Evolutionary conservation across 2,329 filamentous ascomycete species (phyloP), one percentile per base, ranked within the genome.

Genomic region (Aschersonia sp.): DNA sequence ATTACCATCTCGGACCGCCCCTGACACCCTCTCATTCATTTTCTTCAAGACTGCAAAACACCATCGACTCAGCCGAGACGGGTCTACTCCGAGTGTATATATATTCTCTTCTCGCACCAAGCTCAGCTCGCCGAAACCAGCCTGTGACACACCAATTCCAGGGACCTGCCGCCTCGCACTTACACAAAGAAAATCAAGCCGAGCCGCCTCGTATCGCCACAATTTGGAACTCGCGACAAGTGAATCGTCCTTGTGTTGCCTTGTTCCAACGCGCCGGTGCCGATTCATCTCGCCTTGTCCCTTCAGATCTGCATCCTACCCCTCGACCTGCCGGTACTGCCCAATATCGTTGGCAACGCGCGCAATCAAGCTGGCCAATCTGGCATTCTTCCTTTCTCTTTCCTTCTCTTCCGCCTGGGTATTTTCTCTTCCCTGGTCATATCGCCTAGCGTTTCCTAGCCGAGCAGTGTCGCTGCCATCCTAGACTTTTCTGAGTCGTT

Each of bases 331-430:
- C 55, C 60, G 56, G 62, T 57, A 60, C 58, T 59, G 47, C 50
- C 52, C 57, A 58, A 60, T 55, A 58, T 55, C 60, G 62, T 60
- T 64, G 63, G 63, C 56, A 56, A 60, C 57, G 53, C 58, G 61
- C 58, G 56, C 55, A 58, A 53, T 50, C 54, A 51, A 50, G 53
- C 51, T 57, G 45, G 60, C 56, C 57, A 43, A 58, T 59, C 60
- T 55, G 60, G 61, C 60, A 59, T 49, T 53, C 52, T 56, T 51
- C 44, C 49, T 40, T 22, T 22, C 14, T 42, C 49, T 45, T 51
- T 52, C 51, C 50, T 48, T 55, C 52, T 46, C 49, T 50, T 54
- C 49, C 51, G 50, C 22, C 40, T 42, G 42, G 9, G 11, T 2
- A 39, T 12, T 2, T 39, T 22, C 40, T 42, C 10, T n/a, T 42